Evolutionary conservation across 352 stramenopile species (phyloP).

Genomic region (Phytophthora pluvialis): DNA sequence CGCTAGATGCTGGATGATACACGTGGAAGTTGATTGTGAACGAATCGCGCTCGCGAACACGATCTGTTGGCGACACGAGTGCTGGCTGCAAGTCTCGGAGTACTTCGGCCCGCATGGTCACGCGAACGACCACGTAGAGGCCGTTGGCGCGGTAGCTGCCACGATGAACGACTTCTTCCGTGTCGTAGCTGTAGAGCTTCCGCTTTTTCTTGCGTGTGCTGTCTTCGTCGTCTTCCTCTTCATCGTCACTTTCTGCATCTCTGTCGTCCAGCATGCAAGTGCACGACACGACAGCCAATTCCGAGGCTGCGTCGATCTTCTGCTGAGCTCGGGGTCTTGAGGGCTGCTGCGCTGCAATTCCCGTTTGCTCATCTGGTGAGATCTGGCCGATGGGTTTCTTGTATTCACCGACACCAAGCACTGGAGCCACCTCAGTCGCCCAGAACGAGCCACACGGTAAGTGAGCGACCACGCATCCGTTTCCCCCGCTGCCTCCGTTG

Average conservation of each 20-base stretch:
- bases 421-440: constrained; percentile 14
- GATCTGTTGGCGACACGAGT: constrained; percentile 48
- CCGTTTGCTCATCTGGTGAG: neutral
- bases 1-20: constrained; percentile 64
- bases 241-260: constrained; percentile 28
- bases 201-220: neutral
- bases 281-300: constrained; percentile 42
- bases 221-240: constrained; percentile 9
- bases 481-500: constrained; percentile 7
- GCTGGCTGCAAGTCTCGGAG: constrained; percentile 27
- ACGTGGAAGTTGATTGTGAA: constrained; percentile 63
- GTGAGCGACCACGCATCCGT: constrained; percentile 37
- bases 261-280: constrained; percentile 50
- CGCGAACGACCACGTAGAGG: constrained; percentile 57
- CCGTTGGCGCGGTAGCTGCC: constrained; percentile 67
- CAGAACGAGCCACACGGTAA: constrained; percentile 42
- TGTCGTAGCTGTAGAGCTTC: constrained; percentile 53
- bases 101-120: constrained; percentile 61
- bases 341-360: neutral
- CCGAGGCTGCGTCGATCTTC: neutral
- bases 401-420: neutral
- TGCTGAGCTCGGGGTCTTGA: neutral
- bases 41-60: constrained; percentile 52
- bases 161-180: constrained; percentile 61
- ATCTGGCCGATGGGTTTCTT: neutral